phyloP scores from a whole-genome alignment of 1,139 yeast genomes.

The Citeromyces siamensis region DNA sequence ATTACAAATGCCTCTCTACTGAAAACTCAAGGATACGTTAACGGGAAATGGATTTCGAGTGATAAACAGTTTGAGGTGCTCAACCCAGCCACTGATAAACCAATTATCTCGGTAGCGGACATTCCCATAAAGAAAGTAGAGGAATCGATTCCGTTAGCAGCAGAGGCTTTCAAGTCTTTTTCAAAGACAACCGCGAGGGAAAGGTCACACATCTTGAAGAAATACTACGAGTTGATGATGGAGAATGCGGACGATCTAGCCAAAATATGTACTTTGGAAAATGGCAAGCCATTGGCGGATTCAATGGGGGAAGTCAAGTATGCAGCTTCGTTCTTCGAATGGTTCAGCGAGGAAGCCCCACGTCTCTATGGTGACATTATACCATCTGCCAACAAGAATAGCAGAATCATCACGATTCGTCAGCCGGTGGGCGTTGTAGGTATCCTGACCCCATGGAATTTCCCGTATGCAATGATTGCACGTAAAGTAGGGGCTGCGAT shows the following conservation, averaged over 20 bases:
- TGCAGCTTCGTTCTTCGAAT: constrained; percentile 72
- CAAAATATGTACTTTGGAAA: constrained; percentile 60
- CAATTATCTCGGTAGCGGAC: constrained; percentile 44
- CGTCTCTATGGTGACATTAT: constrained; percentile 63
- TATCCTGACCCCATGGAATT: constrained; percentile 91
- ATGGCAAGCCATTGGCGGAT: constrained; percentile 73
- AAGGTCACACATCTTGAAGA: constrained; percentile 54
- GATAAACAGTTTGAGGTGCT: constrained; percentile 47
- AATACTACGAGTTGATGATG: constrained; percentile 46
- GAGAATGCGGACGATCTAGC: constrained; percentile 70
- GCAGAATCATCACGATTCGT: constrained; percentile 52
- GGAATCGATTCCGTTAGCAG: constrained; percentile 50
- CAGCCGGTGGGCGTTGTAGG: constrained; percentile 91
- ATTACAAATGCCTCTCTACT: constrained; percentile 26
- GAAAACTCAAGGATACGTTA: constrained; percentile 44
- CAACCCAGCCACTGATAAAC: constrained; percentile 64
- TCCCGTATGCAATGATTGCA: constrained; percentile 90
- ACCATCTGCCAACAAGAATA: constrained; percentile 43
- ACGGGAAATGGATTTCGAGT: constrained; percentile 62
- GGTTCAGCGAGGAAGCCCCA: constrained; percentile 85
- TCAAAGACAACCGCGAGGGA: constrained; percentile 50
- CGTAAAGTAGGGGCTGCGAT: constrained; percentile 85
- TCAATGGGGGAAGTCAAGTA: constrained; percentile 67
- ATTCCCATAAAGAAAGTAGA: constrained; percentile 41
- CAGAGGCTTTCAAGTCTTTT: constrained; percentile 45